Evolutionary conservation across 1,284 basidiomycete genomes (phyloP), one percentile per base, ranked within the genome.

Genomic region (Macrocystidia cucumis): DNA sequence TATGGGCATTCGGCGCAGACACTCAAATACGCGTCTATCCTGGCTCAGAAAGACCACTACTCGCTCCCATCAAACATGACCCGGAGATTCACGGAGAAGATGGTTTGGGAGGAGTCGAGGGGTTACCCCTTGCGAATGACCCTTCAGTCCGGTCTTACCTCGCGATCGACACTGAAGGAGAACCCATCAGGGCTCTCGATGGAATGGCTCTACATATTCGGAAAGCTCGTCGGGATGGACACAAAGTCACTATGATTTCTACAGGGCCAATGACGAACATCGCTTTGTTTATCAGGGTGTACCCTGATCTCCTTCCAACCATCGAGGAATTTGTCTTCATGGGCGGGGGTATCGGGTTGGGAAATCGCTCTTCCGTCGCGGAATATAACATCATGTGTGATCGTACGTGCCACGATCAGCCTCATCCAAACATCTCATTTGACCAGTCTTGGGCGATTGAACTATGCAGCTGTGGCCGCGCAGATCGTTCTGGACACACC

Each of bases 261-360:
- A 78, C 72, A 4, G 88, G 88, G 0, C 81, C 87, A 3, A 75
- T 87, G 74, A 91, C 88, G n/a, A 91, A 91, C 46, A 65, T 86
- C 23, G 88, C 84, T 0, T 59, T 89, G 2, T 88, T 91, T 50
- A 65, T 83, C 12, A 71, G 70, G 40, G 70, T 76, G 1, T 82
- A 82, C 54, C 74, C 82, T 0, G 74, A 86, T 26, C 60, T 91
- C 5, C 49, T 87, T n/a, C 65, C 65, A 2, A 78, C 68, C 6
- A 62, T 90, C 3, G 78, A 83, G 41, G 73, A 86, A 46, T 74
- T 91, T 39, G 81, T 89, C 3, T 86, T 89, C 49, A 91, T 91
- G 88, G 88, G 89, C n/a, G 88, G 88, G 24, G 83, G 76, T 1
- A 76, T 87, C n/a, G 87, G 87, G 3, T 51, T 85, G 9, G 88